phyloP scores from a whole-genome alignment of 1,139 yeast genomes.

The Lodderomyces jiufengensis region DNA sequence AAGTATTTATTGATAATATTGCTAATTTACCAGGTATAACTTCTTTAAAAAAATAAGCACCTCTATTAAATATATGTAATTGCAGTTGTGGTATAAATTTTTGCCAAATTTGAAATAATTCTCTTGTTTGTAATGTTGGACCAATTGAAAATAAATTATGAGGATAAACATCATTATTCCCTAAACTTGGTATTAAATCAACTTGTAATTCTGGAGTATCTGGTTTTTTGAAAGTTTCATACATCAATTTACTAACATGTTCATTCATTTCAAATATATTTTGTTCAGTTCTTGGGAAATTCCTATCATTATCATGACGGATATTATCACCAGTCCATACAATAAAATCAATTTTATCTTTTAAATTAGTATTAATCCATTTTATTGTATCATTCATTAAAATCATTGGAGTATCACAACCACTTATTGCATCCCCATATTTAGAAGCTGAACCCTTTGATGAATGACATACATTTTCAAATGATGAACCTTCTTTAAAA shows the following conservation, averaged over 20 bases:
- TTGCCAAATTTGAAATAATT: slow-evolving; percentile 69
- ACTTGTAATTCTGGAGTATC: slow-evolving; percentile 45
- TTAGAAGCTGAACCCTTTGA: slow-evolving; percentile 54
- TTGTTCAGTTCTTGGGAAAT: slow-evolving; percentile 64
- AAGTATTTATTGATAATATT: slow-evolving; percentile 70
- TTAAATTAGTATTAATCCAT: slow-evolving; percentile 62
- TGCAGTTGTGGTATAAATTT: slow-evolving; percentile 75
- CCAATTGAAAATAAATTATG: slow-evolving; percentile 83
- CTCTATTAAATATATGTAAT: slow-evolving; percentile 67
- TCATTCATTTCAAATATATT: slow-evolving; percentile 70
- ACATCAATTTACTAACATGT: slow-evolving; percentile 51
- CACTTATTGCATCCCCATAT: slow-evolving; percentile 71
- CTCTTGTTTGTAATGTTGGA: slow-evolving; percentile 80
- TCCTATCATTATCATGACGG: slow-evolving; percentile 79
- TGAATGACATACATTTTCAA: slow-evolving; percentile 56
- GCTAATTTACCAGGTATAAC: slow-evolving; percentile 77
- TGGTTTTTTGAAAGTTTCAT: slow-evolving; percentile 41
- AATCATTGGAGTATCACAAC: slow-evolving; percentile 66
- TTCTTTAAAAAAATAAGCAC: slow-evolving; percentile 71
- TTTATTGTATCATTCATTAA: slow-evolving; percentile 60
- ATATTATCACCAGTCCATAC: slow-evolving; percentile 91
- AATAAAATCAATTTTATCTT: slow-evolving; percentile 77
- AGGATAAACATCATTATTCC: slow-evolving; percentile 87
- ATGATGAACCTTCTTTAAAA: slow-evolving; percentile 51
- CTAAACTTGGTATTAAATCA: slow-evolving; percentile 65